Percentiles rank a stretch among this genome's conserved stretches.
Conservation (phyloP, 2,329 filamentous ascomycete species). For the Neurospora sp. region DNA sequence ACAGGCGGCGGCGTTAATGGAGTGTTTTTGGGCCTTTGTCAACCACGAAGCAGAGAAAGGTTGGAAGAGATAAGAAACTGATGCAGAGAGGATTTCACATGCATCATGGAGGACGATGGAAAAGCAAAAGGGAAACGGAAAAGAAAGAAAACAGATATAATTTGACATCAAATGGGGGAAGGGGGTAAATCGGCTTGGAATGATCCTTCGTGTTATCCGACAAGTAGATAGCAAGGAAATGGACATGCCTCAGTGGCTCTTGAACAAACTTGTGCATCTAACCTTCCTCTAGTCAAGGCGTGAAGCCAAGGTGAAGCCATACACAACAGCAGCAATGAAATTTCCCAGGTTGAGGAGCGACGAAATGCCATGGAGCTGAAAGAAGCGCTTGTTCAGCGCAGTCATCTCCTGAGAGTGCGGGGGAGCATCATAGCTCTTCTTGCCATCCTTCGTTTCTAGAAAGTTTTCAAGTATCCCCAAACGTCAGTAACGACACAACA, state of each 20-base stretch:
- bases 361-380: constrained; percentile 69
- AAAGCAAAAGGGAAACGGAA: background rate
- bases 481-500: constrained; percentile 1
- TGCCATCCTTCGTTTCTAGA: constrained; percentile 74
- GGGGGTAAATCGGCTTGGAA: background rate
- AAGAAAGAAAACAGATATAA: background rate
- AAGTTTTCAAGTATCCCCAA: background rate
- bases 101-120: background rate
- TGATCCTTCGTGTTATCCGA: background rate
- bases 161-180: background rate
- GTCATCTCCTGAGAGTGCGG: constrained; percentile 82
- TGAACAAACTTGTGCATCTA: background rate
- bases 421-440: constrained; percentile 68
- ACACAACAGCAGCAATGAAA: constrained; percentile 60
- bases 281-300: constrained; percentile 37
- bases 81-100: background rate
- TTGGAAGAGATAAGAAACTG: background rate
- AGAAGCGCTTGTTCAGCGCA: constrained; percentile 68
- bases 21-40: background rate
- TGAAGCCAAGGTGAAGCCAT: constrained; percentile 65
- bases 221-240: background rate
- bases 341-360: constrained; percentile 67
- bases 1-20: background rate
- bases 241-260: background rate
- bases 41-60: background rate